Evolutionary conservation across 495 filamentous ascomycete species (phyloP).

Genomic region (Penicillium herquei): DNA sequence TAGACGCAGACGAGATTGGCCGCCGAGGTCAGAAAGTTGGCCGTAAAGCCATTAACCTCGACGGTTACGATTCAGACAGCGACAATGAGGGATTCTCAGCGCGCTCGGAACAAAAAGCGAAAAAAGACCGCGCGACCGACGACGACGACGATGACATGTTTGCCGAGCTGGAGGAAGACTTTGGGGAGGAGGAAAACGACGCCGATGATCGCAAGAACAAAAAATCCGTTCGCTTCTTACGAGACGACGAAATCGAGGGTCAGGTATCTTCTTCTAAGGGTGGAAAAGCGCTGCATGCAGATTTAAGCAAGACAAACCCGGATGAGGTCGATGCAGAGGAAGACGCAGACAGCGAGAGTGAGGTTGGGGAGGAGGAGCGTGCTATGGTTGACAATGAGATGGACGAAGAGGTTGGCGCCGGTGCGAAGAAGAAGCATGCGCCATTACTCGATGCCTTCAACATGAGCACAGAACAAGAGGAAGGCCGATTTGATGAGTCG

Average conservation of each 20-base stretch:
- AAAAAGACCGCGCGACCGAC: constrained; percentile 45
- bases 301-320: constrained; percentile 44
- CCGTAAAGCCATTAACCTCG: constrained; percentile 89
- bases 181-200: constrained; percentile 52
- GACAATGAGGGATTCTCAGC: constrained; percentile 87
- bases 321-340: constrained; percentile 38
- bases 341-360: constrained; percentile 57
- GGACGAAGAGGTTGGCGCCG: constrained; percentile 86
- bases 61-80: constrained; percentile 94
- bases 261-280: constrained; percentile 73
- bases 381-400: constrained; percentile 66
- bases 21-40: constrained; percentile 73
- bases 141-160: constrained; percentile 83
- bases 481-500: constrained; percentile 83
- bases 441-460: constrained; percentile 98
- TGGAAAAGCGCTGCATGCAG: constrained; percentile 64
- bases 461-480: constrained; percentile 85
- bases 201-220: constrained; percentile 60
- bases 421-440: constrained; percentile 87
- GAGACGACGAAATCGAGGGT: constrained; percentile 76
- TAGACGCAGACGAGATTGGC: constrained; percentile 92
- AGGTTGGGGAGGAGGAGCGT: constrained; percentile 70
- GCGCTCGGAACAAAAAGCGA: constrained; percentile 58
- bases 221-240: constrained; percentile 77
- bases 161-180: constrained; percentile 67